Evolutionary conservation across 1,284 basidiomycete genomes (phyloP).

Genomic region (Agaricales sp.): DNA sequence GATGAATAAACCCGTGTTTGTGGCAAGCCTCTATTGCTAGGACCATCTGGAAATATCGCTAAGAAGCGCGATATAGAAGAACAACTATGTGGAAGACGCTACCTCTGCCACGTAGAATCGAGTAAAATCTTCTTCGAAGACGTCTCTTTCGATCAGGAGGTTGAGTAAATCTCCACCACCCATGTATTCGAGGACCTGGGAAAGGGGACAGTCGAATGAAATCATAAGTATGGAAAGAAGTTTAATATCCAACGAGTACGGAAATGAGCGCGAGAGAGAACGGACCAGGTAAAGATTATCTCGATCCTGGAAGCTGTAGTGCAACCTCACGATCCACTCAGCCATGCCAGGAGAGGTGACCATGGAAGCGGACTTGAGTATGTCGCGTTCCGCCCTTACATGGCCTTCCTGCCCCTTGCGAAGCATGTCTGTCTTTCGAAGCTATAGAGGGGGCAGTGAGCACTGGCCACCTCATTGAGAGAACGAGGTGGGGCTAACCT

Average conservation of each 20-base stretch:
- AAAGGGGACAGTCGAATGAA: conserved; percentile 38
- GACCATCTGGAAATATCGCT: conserved; percentile 61
- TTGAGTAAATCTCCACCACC: conserved; percentile 94
- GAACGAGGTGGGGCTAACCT: conserved; percentile 61
- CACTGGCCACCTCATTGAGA: conserved; percentile 15
- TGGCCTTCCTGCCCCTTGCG: conserved; percentile 98
- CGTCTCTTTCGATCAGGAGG: conserved; percentile 87
- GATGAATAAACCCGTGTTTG: conserved; percentile 91
- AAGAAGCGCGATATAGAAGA: conserved; percentile 4
- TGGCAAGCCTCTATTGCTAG: conserved; percentile 94
- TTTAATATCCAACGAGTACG: conserved; percentile 23
- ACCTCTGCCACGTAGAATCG: conserved; percentile 92
- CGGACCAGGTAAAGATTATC: conserved; percentile 89
- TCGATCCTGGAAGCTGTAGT: conserved; percentile 88
- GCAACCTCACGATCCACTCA: conserved; percentile 90
- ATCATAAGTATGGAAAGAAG: conserved; percentile 36
- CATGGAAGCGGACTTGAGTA: conserved; percentile 74
- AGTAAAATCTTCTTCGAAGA: conserved; percentile 90
- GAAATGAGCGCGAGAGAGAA: conserved; percentile 18
- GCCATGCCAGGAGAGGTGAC: conserved; percentile 59
- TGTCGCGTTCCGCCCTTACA: conserved; percentile 83
- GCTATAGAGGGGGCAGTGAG: conserved; percentile 32
- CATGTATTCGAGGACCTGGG: conserved; percentile 86
- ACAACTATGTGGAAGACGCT: conserved; percentile 15
- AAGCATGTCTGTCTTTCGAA: conserved; percentile 94